Base-by-base conservation (phyloP, 140 eudicot genomes). In the Ambrosia hybrid region DNA sequence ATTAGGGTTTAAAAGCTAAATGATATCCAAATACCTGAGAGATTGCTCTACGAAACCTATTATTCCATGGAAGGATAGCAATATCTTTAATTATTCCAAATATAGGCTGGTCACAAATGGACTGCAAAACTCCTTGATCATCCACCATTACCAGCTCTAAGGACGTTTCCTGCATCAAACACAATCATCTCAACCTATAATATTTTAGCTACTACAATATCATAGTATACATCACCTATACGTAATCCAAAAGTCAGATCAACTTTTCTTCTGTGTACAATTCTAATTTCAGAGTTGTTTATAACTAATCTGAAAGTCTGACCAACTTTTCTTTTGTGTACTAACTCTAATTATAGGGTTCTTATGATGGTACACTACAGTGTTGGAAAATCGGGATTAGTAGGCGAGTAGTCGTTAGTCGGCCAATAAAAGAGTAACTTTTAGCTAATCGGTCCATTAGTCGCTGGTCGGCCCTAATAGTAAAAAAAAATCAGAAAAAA, bases 71-170 rank as follows among this genome's bases (percentile, higher is more conserved):
- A 38, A 94, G 85, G n/a, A 90, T 43, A 34, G 94, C 94, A 52
- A 94, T 63, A 84, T 94, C 96, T 79, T 90, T 94, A 41, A 94
- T 94, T 6, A 85, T 86, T 75, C 99, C 99, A 79, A 94, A 94
- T 51, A 94, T 87, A 38, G 97, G 79, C 82, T 94, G 99, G 81
- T 94, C 99, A 64, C 96, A 85, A 26, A 94, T 79, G 58, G 97
- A 87, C 78, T 94, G 99, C 67, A 88, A 70, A 61, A 83, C 77
- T 26, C 99, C 99, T 75, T 90, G 85, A 36, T 90, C 91, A 72
- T 87, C 96, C 0, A 94, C 78, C 45, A 86, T 65, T 51, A 88
- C 99, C 90, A 94, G 45, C 84, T 94, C 99, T 77, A 94, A 74
- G 9, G 96, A 84, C 10, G 99, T 88, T 74, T 94, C 99, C 99